phyloP scores from a whole-genome alignment of 73 alveolate species.

The Paramecium octaurelia region DNA sequence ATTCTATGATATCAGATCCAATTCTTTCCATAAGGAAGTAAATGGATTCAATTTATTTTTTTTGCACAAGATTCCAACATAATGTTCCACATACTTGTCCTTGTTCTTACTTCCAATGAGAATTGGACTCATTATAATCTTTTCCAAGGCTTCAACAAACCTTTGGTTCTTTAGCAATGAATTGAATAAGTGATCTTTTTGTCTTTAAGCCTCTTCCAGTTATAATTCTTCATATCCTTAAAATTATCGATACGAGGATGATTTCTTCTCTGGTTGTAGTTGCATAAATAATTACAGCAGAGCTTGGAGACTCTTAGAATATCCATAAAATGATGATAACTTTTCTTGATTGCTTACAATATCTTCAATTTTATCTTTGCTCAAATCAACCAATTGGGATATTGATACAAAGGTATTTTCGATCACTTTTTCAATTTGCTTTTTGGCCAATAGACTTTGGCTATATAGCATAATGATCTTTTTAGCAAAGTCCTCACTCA shows the following conservation, averaged over 20 bases:
- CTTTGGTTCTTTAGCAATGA: not conserved
- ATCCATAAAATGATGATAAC: not conserved
- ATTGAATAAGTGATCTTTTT: not conserved
- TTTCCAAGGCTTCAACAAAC: slow-evolving; percentile 41
- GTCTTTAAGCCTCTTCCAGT: slow-evolving; percentile 29
- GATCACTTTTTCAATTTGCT: slow-evolving; percentile 20
- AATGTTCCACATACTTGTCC: slow-evolving; percentile 27
- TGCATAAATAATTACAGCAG: not conserved
- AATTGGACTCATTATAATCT: slow-evolving; percentile 32
- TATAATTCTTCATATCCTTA: slow-evolving; percentile 32
- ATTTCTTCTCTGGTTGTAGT: slow-evolving; percentile 14
- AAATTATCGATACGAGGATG: not conserved
- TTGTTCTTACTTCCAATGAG: slow-evolving; percentile 27
- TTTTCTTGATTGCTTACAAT: not conserved
- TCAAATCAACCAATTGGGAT: slow-evolving; percentile 1
- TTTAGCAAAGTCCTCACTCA: slow-evolving; percentile 40
- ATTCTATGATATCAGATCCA: not conserved
- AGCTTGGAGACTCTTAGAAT: slow-evolving; percentile 30
- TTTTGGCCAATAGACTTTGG: not conserved
- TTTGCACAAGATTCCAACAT: not conserved
- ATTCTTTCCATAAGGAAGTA: slow-evolving; percentile 18
- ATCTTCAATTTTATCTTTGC: slow-evolving; percentile 44
- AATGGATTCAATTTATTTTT: slow-evolving; percentile 7
- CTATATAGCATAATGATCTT: slow-evolving; percentile 38
- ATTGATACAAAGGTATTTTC: not conserved